Percentiles rank a stretch among this genome's conserved stretches.
These are phyloP conservation scores for Arthroderma uncinatum DNA, from an alignment of 2,329 filamentous ascomycete species.

Conservation along the genomic window DNA sequence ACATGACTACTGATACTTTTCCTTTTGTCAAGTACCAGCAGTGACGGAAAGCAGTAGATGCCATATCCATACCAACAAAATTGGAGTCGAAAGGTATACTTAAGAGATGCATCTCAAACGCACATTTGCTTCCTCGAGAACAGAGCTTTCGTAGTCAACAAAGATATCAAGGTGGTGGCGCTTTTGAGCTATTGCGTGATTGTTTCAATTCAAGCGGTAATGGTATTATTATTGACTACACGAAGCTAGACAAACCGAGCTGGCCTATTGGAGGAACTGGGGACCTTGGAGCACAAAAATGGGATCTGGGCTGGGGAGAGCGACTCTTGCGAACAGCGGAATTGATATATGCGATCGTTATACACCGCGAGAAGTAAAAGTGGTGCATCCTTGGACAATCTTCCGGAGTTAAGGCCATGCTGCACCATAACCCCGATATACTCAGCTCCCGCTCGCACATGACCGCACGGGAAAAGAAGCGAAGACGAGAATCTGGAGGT, in stretches of 20 bases:
- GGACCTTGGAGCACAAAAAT: not conserved
- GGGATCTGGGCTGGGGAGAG: not conserved
- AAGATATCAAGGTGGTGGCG: not conserved
- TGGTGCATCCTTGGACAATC: not conserved
- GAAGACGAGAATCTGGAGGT: not conserved
- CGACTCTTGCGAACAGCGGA: not conserved
- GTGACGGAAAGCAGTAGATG: not conserved
- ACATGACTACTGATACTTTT: not conserved
- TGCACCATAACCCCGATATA: constrained; percentile 3
- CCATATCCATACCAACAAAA: not conserved
- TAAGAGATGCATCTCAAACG: not conserved
- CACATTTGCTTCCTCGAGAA: not conserved
- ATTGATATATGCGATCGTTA: not conserved
- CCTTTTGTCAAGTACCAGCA: not conserved
- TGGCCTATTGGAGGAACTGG: not conserved
- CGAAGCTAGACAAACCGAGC: not conserved
- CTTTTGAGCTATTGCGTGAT: not conserved
- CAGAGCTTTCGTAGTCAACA: too few relatives aligned
- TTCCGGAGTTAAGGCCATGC: constrained; percentile 5
- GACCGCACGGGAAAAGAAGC: not conserved
- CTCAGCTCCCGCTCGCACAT: constrained; percentile 4
- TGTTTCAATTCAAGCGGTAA: not conserved
- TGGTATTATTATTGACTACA: not conserved
- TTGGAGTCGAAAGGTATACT: not conserved
- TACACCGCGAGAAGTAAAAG: not conserved